Conservation (phyloP, 2,329 filamentous ascomycete species). For the Dactylellina drechsleri region DNA sequence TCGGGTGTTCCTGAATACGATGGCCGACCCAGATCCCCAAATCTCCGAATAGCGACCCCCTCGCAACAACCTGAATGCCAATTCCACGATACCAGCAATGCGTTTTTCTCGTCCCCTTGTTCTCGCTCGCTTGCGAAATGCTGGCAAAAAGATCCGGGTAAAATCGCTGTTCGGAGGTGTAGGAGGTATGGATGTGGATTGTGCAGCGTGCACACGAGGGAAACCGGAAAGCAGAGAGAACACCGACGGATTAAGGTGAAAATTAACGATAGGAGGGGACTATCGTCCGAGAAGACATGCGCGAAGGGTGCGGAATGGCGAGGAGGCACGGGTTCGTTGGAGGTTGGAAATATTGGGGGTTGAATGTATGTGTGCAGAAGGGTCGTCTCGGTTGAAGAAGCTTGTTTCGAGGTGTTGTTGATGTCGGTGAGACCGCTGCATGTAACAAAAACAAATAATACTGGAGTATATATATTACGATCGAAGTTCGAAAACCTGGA, state of each 20-base stretch:
- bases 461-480: too few species aligned
- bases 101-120: slow-evolving; percentile 43
- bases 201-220: slow-evolving; percentile 25
- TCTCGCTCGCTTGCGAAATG: slow-evolving; percentile 49
- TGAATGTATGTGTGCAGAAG: background rate
- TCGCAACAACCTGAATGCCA: slow-evolving; percentile 28
- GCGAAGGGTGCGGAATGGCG: slow-evolving; percentile 12
- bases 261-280: slow-evolving; percentile 17
- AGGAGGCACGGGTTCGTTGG: slow-evolving; percentile 13
- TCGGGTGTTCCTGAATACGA: slow-evolving; percentile 53
- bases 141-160: slow-evolving; percentile 53
- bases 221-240: slow-evolving; percentile 2
- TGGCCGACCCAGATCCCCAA: slow-evolving; percentile 35
- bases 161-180: slow-evolving; percentile 54
- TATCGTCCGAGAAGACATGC: slow-evolving; percentile 20
- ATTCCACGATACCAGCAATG: slow-evolving; percentile 25
- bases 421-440: slow-evolving; percentile 2
- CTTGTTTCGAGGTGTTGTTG: background rate
- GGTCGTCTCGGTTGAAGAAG: background rate
- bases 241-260: slow-evolving; percentile 3
- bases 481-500: too few species aligned
- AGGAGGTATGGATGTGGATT: slow-evolving; percentile 5
- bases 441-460: too few species aligned
- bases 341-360: background rate
- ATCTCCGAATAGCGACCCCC: slow-evolving; percentile 41